Evolutionary conservation across 164 flowering plant species (phyloP).

Genomic region (Magnolia officinalis): DNA sequence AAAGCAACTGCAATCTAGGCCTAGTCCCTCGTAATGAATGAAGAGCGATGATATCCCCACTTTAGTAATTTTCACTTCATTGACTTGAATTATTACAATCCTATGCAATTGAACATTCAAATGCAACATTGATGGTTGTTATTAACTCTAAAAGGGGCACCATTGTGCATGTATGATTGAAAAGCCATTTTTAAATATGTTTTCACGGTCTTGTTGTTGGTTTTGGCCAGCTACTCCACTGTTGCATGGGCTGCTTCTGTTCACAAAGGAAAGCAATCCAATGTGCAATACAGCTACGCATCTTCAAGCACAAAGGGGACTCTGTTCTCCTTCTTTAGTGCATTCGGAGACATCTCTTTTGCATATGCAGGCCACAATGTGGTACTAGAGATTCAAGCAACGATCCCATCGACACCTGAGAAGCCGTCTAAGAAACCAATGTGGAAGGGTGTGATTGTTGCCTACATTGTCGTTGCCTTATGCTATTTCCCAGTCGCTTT

Average conservation of each 20-base stretch:
- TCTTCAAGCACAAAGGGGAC: conserved; percentile 24
- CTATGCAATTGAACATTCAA: too few relatives aligned
- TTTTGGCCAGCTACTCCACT: conserved; percentile 41
- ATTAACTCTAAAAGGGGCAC: too few relatives aligned
- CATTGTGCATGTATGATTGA: too few relatives aligned
- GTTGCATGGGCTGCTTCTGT: conserved; percentile 50
- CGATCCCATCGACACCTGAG: conserved; percentile 63
- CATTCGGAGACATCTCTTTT: conserved; percentile 56
- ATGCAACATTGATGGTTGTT: too few relatives aligned
- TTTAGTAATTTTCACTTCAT: too few relatives aligned
- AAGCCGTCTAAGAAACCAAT: conserved; percentile 59
- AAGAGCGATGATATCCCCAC: too few relatives aligned
- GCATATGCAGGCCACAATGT: conserved; percentile 78
- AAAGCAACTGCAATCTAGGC: too few relatives aligned
- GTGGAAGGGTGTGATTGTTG: conserved; percentile 60
- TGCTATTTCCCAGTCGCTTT: conserved; percentile 58
- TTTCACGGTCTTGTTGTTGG: neutral
- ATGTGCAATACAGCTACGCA: conserved; percentile 32
- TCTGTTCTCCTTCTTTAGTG: conserved; percentile 43
- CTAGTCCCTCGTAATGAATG: too few relatives aligned
- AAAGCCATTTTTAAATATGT: neutral
- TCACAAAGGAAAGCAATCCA: conserved; percentile 38
- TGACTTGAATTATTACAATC: too few relatives aligned
- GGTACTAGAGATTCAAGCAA: conserved; percentile 68
- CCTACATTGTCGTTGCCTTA: conserved; percentile 39